Evolutionary conservation across 768 basidiomycete genomes (phyloP).

Genomic region (Dentipellis sp.): DNA sequence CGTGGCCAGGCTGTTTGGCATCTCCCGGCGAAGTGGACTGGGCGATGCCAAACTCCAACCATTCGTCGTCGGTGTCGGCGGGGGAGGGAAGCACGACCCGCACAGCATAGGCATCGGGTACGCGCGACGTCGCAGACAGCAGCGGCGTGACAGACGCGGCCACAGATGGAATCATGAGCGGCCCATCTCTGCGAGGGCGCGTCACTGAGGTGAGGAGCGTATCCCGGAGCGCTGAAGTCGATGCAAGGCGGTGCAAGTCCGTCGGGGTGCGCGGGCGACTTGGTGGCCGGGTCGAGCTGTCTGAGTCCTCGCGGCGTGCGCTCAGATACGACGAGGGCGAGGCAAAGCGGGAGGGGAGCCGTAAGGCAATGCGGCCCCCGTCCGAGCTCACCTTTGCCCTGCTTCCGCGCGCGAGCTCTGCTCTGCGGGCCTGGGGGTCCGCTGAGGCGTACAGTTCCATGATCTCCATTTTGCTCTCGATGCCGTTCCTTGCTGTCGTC

Average conservation of each 20-base stretch:
- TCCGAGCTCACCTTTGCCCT: constrained; percentile 53
- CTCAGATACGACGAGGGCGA: constrained; percentile 7
- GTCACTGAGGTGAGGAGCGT: constrained; percentile 18
- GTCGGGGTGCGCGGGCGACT: constrained; percentile 17
- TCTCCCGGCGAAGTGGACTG: constrained; percentile 23
- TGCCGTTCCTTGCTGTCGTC: constrained; percentile 52
- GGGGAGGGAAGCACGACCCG: constrained; percentile 48
- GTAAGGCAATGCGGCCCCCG: constrained; percentile 50
- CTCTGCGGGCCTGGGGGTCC: constrained; percentile 54
- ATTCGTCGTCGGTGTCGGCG: constrained; percentile 50
- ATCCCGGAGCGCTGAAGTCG: constrained; percentile 18
- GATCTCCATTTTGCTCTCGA: constrained; percentile 28
- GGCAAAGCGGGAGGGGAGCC: constrained; percentile 25
- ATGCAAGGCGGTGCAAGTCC: constrained; percentile 12
- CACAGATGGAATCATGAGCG: constrained; percentile 54
- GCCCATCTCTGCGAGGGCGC: constrained; percentile 40
- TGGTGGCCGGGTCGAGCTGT: constrained; percentile 12
- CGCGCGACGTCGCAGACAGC: constrained; percentile 10
- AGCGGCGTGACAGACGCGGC: constrained; percentile 46
- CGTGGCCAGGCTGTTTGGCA: constrained; percentile 12
- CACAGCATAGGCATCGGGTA: constrained; percentile 49
- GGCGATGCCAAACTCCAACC: constrained; percentile 70
- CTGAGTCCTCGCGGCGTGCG: constrained; percentile 11
- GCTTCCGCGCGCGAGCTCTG: constrained; percentile 51
- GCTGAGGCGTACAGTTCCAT: constrained; percentile 57